Conservation (phyloP, 257 asterid genomes). For the Jacaranda mimosifolia region DNA sequence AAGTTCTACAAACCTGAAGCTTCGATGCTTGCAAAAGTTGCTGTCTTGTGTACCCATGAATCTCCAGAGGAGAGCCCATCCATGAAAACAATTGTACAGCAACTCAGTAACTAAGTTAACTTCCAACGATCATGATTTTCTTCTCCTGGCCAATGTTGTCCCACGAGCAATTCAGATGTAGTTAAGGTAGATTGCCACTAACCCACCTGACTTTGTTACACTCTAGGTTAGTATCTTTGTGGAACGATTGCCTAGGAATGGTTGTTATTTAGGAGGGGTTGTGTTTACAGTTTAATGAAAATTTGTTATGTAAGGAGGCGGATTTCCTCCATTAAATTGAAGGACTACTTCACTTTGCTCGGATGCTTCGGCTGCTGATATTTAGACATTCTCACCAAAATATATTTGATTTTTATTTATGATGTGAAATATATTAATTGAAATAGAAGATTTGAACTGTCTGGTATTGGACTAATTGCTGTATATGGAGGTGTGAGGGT, state of each 20-base stretch:
- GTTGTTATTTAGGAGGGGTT: conserved; percentile 31
- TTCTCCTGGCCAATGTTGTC: neutral
- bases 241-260: conserved; percentile 24
- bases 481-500: too few relatives aligned
- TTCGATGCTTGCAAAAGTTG: conserved; percentile 56
- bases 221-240: conserved; percentile 31
- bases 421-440: too few relatives aligned
- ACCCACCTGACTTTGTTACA: conserved; percentile 43
- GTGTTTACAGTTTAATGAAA: conserved; percentile 28
- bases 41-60: conserved; percentile 69
- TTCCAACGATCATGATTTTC: conserved; percentile 18
- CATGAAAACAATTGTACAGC: conserved; percentile 59
- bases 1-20: conserved; percentile 66
- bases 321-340: conserved; percentile 9
- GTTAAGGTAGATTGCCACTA: conserved; percentile 45
- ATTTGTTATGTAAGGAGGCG: conserved; percentile 23
- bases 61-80: conserved; percentile 80
- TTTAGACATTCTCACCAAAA: too few relatives aligned
- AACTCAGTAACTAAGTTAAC: conserved; percentile 46
- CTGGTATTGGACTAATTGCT: too few relatives aligned
- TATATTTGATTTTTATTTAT: too few relatives aligned
- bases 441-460: too few relatives aligned
- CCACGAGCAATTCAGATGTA: too few relatives aligned
- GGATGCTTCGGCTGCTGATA: neutral
- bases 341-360: conserved; percentile 2